Evolutionary conservation across 768 basidiomycete species (phyloP), one percentile per base, ranked within the genome.

Genomic region (Leccinellum luteum): DNA sequence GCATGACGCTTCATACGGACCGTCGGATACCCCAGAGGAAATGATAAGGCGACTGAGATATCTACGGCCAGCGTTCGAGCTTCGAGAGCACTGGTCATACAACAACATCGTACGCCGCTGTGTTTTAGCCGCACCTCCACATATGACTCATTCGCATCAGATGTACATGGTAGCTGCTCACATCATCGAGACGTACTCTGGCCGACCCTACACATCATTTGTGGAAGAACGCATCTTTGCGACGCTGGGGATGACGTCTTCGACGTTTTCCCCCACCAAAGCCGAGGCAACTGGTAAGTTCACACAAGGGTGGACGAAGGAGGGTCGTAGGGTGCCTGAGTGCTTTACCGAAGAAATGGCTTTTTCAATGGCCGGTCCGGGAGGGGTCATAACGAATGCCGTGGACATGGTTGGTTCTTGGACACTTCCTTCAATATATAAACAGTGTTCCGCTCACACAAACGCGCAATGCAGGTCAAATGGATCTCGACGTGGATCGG

Each of bases 141-240:
- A 17, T 17, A 35, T 12, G 17, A 38, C 25, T 19, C 10, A 17
- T 34, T 14, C 4, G n/a, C 34, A 28, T 27, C 31, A 80, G 78
- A 78, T 79, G 77, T 79, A 71, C 57, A 69, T 73, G 51, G 58
- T 72, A 0, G 71, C 58, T 4, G 52, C 73, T 1, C 62, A 79
- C 48, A 59, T 81, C 12, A 57, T 81, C 25, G 60, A 65, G 9
- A 67, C 52, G 28, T 75, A 75, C 48, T 57, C 76, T 0, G 72
- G 65, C 2, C 64, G 64, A 45, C 47, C 69, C 3, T 81, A 76
- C 55, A 61, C 65, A 7, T 65, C 73, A 2, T 83, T 79, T 35
- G 78, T 80, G n/a, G 60, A 69, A n/a, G 69, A 73, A 25, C 77
- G 78, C 10, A 70, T 83, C 17, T 74, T 81, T 49, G 31, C 53